Evolutionary conservation across 176 grass and related monocot species (phyloP).

Genomic region (Miscanthus lutarioriparius): DNA sequence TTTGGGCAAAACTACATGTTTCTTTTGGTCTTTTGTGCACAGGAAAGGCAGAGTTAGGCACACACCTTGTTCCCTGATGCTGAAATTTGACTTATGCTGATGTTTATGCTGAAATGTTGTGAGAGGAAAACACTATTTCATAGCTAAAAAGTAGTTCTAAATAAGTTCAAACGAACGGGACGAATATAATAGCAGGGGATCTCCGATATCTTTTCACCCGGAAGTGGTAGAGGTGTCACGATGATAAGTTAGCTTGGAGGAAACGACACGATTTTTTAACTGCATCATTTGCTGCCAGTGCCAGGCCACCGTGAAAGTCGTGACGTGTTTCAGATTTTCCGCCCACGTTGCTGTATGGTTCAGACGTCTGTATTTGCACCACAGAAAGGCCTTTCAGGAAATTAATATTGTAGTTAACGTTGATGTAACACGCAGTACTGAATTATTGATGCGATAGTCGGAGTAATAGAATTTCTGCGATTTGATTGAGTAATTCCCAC

Average conservation of each 20-base stretch:
- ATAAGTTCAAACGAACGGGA: too few relatives aligned
- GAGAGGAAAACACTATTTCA: too few relatives aligned
- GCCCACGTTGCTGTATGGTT: constrained; percentile 26
- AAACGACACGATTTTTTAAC: constrained; percentile 21
- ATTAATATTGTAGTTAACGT: constrained; percentile 19
- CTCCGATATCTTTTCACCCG: neutral
- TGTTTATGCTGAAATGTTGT: too few relatives aligned
- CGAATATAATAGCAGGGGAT: neutral
- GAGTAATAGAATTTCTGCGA: neutral
- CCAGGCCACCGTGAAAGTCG: neutral
- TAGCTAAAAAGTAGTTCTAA: too few relatives aligned
- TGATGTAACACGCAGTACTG: constrained; percentile 24
- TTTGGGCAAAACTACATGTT: neutral
- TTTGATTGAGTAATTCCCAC: neutral
- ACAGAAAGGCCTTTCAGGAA: constrained; percentile 35
- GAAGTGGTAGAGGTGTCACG: neutral
- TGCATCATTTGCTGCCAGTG: constrained; percentile 14
- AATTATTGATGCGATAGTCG: neutral
- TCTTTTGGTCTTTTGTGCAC: neutral
- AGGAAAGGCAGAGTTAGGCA: constrained; percentile 2
- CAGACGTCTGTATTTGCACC: constrained; percentile 39
- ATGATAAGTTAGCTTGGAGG: neutral
- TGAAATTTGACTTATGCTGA: too few relatives aligned
- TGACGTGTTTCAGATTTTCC: constrained; percentile 26
- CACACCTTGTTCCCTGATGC: too few relatives aligned